phyloP scores from a whole-genome alignment of 441 rosid species.

The Monsonia emarginata region DNA sequence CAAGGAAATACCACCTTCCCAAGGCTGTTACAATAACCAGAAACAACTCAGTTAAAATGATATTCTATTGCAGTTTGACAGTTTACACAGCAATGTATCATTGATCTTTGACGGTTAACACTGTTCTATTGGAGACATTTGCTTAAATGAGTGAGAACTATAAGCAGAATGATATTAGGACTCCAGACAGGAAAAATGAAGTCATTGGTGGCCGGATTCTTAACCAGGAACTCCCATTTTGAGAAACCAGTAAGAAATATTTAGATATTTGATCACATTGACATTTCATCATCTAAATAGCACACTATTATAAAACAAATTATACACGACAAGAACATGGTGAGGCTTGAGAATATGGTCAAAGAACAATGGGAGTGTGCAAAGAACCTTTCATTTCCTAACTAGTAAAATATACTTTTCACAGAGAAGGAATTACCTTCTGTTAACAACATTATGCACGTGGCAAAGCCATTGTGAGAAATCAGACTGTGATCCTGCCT shows the following conservation, averaged over 20 bases:
- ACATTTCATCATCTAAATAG: neutral
- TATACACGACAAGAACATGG: neutral
- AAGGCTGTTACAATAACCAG: constrained; percentile 39
- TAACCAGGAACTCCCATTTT: neutral
- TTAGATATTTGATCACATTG: neutral
- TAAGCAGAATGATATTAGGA: neutral
- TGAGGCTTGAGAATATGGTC: too few species aligned
- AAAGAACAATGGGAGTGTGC: neutral
- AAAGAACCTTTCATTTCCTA: neutral
- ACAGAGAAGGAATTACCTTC: constrained; percentile 43
- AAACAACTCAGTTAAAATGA: neutral
- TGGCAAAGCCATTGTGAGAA: constrained; percentile 86
- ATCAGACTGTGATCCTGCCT: constrained; percentile 67
- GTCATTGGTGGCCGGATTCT: neutral
- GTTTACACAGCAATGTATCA: neutral
- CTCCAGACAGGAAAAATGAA: neutral
- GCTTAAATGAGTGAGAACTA: neutral
- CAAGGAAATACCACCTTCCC: constrained; percentile 66
- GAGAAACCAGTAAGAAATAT: neutral
- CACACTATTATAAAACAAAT: neutral
- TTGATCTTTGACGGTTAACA: too few species aligned
- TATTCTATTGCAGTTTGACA: neutral
- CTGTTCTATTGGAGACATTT: neutral
- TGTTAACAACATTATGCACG: constrained; percentile 76
- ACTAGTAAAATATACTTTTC: neutral